phyloP scores from a whole-genome alignment of 495 filamentous ascomycete genomes.

The Elasticomyces elasticus region DNA sequence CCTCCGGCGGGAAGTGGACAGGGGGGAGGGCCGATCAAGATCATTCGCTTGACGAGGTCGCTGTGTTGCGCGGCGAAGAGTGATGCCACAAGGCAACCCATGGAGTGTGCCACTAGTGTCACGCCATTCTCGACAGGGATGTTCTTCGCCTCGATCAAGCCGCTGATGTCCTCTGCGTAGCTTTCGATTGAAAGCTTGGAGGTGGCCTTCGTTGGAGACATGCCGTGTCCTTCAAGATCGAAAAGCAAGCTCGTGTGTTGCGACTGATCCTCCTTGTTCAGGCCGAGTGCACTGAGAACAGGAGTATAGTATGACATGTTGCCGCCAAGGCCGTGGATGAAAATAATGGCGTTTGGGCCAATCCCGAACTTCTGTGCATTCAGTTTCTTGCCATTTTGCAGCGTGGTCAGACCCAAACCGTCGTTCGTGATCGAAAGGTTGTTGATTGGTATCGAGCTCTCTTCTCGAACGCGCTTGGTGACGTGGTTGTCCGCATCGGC shows the following conservation, averaged over 20 bases:
- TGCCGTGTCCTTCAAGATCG: constrained; percentile 48
- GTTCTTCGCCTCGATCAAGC: constrained; percentile 26
- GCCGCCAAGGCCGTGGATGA: constrained; percentile 44
- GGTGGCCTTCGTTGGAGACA: constrained; percentile 38
- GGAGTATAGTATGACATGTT: constrained; percentile 37
- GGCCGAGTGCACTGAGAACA: constrained; percentile 27
- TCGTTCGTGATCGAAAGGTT: constrained; percentile 26
- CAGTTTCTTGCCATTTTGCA: constrained; percentile 37
- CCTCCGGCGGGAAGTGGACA: constrained; percentile 36
- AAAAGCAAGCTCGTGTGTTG: constrained; percentile 27
- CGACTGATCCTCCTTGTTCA: constrained; percentile 15
- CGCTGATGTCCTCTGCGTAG: constrained; percentile 36
- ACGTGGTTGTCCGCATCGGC: constrained; percentile 25
- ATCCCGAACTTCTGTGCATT: constrained; percentile 30
- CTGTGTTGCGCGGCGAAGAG: constrained; percentile 34
- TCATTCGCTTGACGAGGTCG: constrained; percentile 31
- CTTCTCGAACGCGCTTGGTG: constrained; percentile 12
- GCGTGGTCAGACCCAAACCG: constrained; percentile 31
- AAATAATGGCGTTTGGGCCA: constrained; percentile 30
- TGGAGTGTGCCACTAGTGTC: constrained; percentile 36
- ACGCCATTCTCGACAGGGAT: constrained; percentile 21
- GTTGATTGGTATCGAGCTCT: constrained; percentile 23
- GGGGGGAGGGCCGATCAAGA: constrained; percentile 37
- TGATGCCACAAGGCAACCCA: constrained; percentile 40
- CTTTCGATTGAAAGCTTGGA: constrained; percentile 34